These are phyloP conservation scores for Trichaptum fuscoviolaceum DNA, from an alignment of 768 basidiomycete genomes.

Conservation along the genomic window DNA sequence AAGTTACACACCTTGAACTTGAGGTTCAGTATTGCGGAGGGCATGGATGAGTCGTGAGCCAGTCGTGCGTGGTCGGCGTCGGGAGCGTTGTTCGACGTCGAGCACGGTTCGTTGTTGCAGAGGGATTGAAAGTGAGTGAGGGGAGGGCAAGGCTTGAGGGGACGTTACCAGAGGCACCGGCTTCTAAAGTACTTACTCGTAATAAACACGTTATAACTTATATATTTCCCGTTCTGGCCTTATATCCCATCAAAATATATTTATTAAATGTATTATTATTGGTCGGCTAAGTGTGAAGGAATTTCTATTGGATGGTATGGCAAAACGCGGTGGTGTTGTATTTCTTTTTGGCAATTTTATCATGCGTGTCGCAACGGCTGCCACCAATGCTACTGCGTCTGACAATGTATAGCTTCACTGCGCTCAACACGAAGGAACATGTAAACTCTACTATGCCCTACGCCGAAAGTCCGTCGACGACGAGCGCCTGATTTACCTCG, in stretches of 20 bases:
- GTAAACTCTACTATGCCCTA: neutral
- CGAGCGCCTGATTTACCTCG: neutral
- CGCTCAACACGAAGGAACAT: too few relatives aligned
- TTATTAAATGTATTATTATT: neutral
- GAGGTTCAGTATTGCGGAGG: slow-evolving; percentile 71
- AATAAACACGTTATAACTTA: neutral
- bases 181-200: neutral
- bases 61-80: neutral
- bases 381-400: too few relatives aligned
- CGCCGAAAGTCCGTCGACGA: neutral
- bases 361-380: neutral
- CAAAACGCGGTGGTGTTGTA: too few relatives aligned
- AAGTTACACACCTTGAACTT: slow-evolving; percentile 64
- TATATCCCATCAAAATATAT: neutral
- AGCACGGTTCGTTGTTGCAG: neutral
- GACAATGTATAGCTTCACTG: too few relatives aligned
- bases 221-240: neutral
- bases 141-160: neutral
- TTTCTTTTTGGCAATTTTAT: neutral
- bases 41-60: neutral
- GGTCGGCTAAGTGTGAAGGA: too few relatives aligned
- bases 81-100: neutral
- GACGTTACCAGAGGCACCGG: neutral
- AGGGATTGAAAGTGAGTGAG: neutral
- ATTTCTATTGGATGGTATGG: too few relatives aligned